Base-by-base conservation (phyloP, 257 asterid species). In the Perilla frutescens region DNA sequence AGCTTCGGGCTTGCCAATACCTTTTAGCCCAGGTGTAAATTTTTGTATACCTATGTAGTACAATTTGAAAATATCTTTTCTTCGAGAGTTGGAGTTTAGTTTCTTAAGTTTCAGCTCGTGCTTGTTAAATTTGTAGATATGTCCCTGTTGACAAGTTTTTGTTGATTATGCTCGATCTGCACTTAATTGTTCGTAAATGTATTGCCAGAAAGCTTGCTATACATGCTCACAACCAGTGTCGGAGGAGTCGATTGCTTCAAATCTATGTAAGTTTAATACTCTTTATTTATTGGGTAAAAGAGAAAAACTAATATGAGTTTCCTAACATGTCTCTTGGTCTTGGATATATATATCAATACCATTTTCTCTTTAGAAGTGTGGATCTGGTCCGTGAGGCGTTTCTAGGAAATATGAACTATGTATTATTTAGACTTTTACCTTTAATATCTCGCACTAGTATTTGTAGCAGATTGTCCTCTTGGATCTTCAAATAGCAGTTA, bases 201-300 rank as follows among this genome's bases (percentile, higher is more conserved):
- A 76, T 80, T 84, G 84, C 77, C 96, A 95, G 99, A 95, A 95
- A 89, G 84, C 83, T 76, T 95, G 98, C 87, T 84, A 54, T 73
- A 86, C 90, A 3, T 94, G 99, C 87, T 90, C 96, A 4, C 96
- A 87, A 54, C 82, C 82, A 2, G 89, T 88, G 71, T 72, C 87
- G 7, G 98, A 88, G 73, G 89, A 85, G 50, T 83, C 89, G 0
- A 71, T 90, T 74, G 84, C 89, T 20, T 96, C 99, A 75, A 92
- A 95, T 81, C 85, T 92, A 36, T 88, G 99, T 92, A 88, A 88
- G 98, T 86, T 75, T 57, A 72, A 29, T 76, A 51, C 67, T 45
- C 49, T 20, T 64, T 32, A 39, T 55, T 61, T 13, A 70, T 66
- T 58, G 26, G 39, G 37, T 8, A 32, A 47, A 41, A 61, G n/a